Percentiles rank a stretch among this genome's conserved stretches.
phyloP scores from a whole-genome alignment of 2,329 filamentous ascomycete genomes.

The Colletotrichum lini region DNA sequence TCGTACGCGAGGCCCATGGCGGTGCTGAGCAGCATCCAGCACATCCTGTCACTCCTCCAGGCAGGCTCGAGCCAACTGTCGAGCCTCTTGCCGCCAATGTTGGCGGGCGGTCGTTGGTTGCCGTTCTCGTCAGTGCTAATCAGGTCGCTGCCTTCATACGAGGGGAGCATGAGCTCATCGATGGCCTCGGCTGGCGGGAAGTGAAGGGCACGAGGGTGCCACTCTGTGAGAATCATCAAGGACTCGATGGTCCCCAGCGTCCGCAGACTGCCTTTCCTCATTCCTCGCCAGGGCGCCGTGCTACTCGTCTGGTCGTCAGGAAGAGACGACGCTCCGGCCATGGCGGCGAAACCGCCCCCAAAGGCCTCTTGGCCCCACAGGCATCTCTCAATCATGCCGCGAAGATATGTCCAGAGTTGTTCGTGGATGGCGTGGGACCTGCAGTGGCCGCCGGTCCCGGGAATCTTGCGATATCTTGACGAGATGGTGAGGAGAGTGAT shows the following conservation, averaged over 20 bases:
- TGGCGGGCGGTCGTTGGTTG: constrained; percentile 61
- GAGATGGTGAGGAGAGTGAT: constrained; percentile 93
- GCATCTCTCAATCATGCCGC: constrained; percentile 94
- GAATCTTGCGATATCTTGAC: constrained; percentile 86
- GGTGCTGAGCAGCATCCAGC: constrained; percentile 96
- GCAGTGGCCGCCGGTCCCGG: constrained; percentile 84
- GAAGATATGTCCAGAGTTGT: constrained; percentile 93
- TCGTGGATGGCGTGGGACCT: constrained; percentile 94
- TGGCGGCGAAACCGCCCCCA: constrained; percentile 78
- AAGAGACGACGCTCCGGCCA: constrained; percentile 38
- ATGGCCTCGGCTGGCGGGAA: constrained; percentile 88
- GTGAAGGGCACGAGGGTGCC: constrained; percentile 94
- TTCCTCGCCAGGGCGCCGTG: constrained; percentile 78
- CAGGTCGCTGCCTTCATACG: constrained; percentile 64
- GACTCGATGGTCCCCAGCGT: constrained; percentile 96
- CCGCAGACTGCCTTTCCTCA: constrained; percentile 84
- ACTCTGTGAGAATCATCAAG: constrained; percentile 93
- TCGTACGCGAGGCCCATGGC: constrained; percentile 93
- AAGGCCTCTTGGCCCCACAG: constrained; percentile 98
- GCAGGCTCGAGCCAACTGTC: constrained; percentile 97
- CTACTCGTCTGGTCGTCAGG: constrained; percentile 73
- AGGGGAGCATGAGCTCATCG: constrained; percentile 77
- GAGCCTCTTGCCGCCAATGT: constrained; percentile 86
- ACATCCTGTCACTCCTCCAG: constrained; percentile 95
- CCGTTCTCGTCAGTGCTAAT: constrained; percentile 61